phyloP scores from a whole-genome alignment of 805 yeast genomes.

The Teunomyces atbi region DNA sequence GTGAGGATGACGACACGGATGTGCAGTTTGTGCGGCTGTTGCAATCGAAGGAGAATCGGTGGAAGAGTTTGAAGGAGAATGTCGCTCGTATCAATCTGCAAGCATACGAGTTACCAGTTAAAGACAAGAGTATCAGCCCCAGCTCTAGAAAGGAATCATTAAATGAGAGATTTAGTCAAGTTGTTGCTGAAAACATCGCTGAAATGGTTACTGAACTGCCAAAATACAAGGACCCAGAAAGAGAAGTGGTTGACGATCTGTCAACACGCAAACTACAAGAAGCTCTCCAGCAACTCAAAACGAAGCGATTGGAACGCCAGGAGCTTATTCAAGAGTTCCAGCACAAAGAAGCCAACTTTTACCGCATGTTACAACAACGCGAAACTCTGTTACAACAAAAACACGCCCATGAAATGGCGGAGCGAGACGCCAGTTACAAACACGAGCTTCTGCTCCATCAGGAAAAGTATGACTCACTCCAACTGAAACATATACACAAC shows the following conservation, averaged over 20 bases:
- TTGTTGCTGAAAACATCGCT: too few relatives aligned
- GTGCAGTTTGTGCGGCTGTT: slow-evolving; percentile 1
- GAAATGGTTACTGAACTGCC: too few relatives aligned
- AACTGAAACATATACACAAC: slow-evolving; percentile 3
- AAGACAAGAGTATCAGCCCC: background rate
- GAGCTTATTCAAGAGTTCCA: slow-evolving; percentile 9
- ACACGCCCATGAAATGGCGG: background rate
- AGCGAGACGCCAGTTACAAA: background rate
- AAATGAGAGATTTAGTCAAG: too few relatives aligned
- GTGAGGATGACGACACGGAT: slow-evolving; percentile 7
- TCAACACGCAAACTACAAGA: background rate
- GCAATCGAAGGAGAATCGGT: slow-evolving; percentile 7
- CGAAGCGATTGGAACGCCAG: background rate
- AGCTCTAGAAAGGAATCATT: too few relatives aligned
- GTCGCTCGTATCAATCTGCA: slow-evolving; percentile 21
- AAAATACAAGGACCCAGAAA: background rate
- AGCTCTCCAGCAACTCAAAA: background rate
- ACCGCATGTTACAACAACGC: slow-evolving; percentile 3
- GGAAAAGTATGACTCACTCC: background rate
- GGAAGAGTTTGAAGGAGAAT: slow-evolving; percentile 18
- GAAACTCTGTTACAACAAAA: background rate
- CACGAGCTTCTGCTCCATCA: background rate
- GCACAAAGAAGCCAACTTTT: slow-evolving; percentile 4
- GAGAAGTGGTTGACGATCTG: background rate
- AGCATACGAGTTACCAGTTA: slow-evolving; percentile 18